Percentiles rank a stretch among this genome's conserved stretches.
phyloP scores from a whole-genome alignment of 495 filamentous ascomycete species.

The Patellaria atrata region DNA sequence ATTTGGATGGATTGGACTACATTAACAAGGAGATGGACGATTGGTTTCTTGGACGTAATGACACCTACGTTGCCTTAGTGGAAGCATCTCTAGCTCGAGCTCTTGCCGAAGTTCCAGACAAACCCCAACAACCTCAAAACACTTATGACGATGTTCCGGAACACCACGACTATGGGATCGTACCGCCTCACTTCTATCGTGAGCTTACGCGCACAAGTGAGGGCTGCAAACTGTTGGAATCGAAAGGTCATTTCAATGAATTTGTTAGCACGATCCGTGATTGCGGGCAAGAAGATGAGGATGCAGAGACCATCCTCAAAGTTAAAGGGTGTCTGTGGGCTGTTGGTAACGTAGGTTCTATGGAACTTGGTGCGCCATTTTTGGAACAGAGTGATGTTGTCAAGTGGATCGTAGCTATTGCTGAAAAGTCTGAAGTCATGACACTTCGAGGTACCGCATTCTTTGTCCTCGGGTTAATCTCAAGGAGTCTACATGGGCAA shows the following conservation, averaged over 20 bases:
- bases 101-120: constrained; percentile 46
- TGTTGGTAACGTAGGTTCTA: constrained; percentile 92
- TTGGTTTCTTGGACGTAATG: constrained; percentile 93
- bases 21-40: constrained; percentile 99
- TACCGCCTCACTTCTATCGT: constrained; percentile 93
- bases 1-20: constrained; percentile 91
- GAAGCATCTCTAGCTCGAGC: constrained; percentile 89
- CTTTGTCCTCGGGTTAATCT: constrained; percentile 86
- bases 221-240: constrained; percentile 73
- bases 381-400: constrained; percentile 79
- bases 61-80: constrained; percentile 84
- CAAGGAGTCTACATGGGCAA: constrained; percentile 79
- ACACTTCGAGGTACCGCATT: constrained; percentile 90
- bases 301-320: constrained; percentile 76
- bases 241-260: constrained; percentile 91
- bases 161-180: constrained; percentile 45
- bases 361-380: constrained; percentile 93
- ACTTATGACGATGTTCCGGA: constrained; percentile 41
- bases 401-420: constrained; percentile 69
- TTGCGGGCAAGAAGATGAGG: constrained; percentile 65
- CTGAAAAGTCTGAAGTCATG: constrained; percentile 72
- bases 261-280: constrained; percentile 81
- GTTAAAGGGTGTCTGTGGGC: constrained; percentile 97
- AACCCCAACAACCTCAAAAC: constrained; percentile 28
- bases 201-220: constrained; percentile 86